These are phyloP conservation scores for Moesziomyces sp. DNA, from an alignment of 1,284 basidiomycete species.

Conservation along the genomic window DNA sequence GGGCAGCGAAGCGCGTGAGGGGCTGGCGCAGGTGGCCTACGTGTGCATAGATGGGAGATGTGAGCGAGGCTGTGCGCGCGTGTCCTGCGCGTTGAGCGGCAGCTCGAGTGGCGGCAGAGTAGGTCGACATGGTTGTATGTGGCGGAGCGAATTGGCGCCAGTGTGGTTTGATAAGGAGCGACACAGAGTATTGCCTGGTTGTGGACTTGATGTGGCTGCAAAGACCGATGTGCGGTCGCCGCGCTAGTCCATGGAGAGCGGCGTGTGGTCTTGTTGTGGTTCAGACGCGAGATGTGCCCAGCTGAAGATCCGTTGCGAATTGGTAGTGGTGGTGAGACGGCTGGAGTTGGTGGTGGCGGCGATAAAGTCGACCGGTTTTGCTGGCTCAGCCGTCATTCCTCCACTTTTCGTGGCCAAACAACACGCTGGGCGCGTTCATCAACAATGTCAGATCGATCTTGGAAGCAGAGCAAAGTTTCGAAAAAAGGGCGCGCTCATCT, in stretches of 20 bases:
- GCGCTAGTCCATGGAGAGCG: neutral
- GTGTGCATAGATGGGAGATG: neutral
- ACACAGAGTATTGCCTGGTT: neutral
- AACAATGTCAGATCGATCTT: slow-evolving; percentile 25
- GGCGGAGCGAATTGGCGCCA: neutral
- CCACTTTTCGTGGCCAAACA: neutral
- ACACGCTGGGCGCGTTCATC: too few species aligned
- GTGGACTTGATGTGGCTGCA: neutral
- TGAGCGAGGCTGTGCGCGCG: neutral
- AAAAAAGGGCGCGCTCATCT: too few species aligned
- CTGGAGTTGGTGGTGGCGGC: neutral
- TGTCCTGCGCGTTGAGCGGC: slow-evolving; percentile 15
- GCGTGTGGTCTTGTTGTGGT: neutral
- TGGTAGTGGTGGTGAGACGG: neutral
- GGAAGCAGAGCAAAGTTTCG: neutral
- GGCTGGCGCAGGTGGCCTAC: slow-evolving; percentile 8
- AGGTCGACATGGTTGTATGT: slow-evolving; percentile 17
- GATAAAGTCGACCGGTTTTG: neutral
- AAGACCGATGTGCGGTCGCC: neutral
- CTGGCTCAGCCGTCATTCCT: too few species aligned
- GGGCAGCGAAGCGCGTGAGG: slow-evolving; percentile 18
- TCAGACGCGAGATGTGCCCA: too few species aligned
- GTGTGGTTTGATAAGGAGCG: neutral
- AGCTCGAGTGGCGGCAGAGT: slow-evolving; percentile 15
- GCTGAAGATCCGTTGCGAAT: too few species aligned